Percentiles rank a stretch among this genome's conserved stretches.
Conservation (phyloP, 306 rosid genomes). For the Sphenostylis stenocarpa region DNA sequence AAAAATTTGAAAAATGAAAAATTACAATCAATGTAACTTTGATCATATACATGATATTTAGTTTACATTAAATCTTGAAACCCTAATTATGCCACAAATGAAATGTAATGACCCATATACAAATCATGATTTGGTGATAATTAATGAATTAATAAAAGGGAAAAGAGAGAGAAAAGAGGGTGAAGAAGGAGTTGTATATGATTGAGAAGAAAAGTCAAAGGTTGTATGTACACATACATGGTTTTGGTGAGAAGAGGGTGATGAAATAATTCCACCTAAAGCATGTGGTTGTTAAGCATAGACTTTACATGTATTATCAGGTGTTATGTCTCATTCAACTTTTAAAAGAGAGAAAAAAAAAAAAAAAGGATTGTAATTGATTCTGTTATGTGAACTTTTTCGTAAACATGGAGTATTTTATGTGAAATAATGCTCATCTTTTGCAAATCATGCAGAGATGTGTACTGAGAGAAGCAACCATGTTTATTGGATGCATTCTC, state of each 20-base stretch:
- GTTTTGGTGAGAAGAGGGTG: conserved; percentile 42
- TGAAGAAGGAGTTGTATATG: too few species aligned
- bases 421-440: conserved; percentile 38
- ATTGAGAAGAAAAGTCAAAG: conserved; percentile 43
- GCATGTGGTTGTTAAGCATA: conserved; percentile 55
- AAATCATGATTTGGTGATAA: too few species aligned
- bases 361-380: conserved; percentile 22
- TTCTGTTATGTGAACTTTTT: conserved; percentile 46
- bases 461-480: conserved; percentile 42
- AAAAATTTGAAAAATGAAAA: too few species aligned
- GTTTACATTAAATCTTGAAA: too few species aligned
- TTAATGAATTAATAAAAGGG: too few species aligned
- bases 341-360: conserved; percentile 29
- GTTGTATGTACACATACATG: neutral
- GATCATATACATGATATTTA: too few species aligned
- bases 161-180: too few species aligned
- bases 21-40: too few species aligned
- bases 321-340: conserved; percentile 53
- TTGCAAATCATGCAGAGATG: conserved; percentile 42
- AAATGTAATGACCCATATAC: too few species aligned
- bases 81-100: too few species aligned
- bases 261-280: conserved; percentile 50
- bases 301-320: conserved; percentile 52
- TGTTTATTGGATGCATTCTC: conserved; percentile 31
- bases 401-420: conserved; percentile 37